A percentile compares a stretch with the other conserved stretches of the same genome.
Conservation (phyloP, 1,139 yeast genomes). For the Debaryomyces singareniensis region DNA sequence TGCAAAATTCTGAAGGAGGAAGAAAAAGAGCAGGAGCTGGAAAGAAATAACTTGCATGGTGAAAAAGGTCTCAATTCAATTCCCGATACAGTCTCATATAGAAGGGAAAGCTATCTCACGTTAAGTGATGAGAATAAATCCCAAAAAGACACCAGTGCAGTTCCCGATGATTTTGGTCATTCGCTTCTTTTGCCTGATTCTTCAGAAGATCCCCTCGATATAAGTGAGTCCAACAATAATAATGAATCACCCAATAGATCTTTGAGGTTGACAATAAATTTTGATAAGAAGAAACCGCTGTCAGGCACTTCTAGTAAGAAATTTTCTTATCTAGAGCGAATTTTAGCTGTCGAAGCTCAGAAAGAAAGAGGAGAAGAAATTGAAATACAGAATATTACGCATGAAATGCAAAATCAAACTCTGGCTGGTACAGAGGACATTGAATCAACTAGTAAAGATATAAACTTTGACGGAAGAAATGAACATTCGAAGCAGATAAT, state of each 20-base stretch:
- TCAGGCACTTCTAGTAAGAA: conserved; percentile 3
- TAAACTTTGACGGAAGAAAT: neutral
- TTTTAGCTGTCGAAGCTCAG: too few species aligned
- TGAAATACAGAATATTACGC: too few species aligned
- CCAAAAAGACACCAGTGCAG: too few species aligned
- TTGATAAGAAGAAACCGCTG: too few species aligned
- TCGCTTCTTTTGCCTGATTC: neutral
- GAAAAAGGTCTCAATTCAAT: conserved; percentile 2
- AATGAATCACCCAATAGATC: conserved; percentile 1
- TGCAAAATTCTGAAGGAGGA: conserved; percentile 25
- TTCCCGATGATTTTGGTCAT: neutral
- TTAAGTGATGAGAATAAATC: too few species aligned
- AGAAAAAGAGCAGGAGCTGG: conserved; percentile 13
- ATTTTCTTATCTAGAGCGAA: conserved; percentile 26
- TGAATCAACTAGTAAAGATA: conserved; percentile 10
- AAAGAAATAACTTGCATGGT: neutral
- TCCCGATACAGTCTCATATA: too few species aligned
- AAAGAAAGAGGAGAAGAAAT: too few species aligned
- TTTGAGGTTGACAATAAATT: conserved; percentile 8
- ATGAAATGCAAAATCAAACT: too few species aligned
- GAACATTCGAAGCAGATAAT: too few species aligned
- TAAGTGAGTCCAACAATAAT: neutral
- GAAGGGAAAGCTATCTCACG: too few species aligned
- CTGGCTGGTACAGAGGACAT: too few species aligned
- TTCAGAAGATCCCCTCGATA: neutral